Conservation (phyloP, 1,284 basidiomycete genomes). For the Trametes pubescens region DNA sequence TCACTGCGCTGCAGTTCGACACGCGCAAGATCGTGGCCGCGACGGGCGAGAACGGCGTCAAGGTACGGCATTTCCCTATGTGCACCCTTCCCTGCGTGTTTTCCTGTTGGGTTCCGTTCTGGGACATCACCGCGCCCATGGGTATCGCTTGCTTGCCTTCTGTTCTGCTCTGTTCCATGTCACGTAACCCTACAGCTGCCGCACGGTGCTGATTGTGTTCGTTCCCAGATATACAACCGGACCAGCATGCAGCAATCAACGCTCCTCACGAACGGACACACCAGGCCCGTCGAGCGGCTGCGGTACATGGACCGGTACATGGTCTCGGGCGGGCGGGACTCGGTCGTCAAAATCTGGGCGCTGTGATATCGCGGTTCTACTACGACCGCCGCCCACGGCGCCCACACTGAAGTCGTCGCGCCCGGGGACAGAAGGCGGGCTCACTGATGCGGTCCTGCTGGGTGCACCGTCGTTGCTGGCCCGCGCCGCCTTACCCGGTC, state of each 20-base stretch:
- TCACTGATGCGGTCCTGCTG: neutral
- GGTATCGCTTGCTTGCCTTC: too few species aligned
- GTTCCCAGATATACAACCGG: slow-evolving; percentile 88
- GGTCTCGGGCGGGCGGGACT: slow-evolving; percentile 90
- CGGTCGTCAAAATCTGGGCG: slow-evolving; percentile 94
- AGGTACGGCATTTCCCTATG: slow-evolving; percentile 58
- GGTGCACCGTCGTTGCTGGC: neutral
- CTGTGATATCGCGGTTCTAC: slow-evolving; percentile 58
- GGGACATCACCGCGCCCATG: too few species aligned
- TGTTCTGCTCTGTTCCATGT: neutral
- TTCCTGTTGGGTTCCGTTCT: too few species aligned
- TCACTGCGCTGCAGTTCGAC: slow-evolving; percentile 95
- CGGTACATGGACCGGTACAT: slow-evolving; percentile 98
- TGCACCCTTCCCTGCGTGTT: neutral
- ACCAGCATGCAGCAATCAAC: slow-evolving; percentile 91
- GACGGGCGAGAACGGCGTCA: slow-evolving; percentile 92
- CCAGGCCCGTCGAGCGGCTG: slow-evolving; percentile 87
- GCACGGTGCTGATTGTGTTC: slow-evolving; percentile 19
- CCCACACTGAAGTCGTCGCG: neutral
- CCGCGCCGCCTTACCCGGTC: neutral
- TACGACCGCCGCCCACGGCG: neutral
- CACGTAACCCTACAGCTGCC: slow-evolving; percentile 9
- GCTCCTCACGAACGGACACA: slow-evolving; percentile 91
- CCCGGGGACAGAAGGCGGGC: neutral
- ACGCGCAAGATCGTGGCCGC: slow-evolving; percentile 93